A percentile compares a stretch with the other conserved stretches of the same genome.
Conservation (phyloP, 148 eudicot species). For the Fagopyrum esculentum region DNA sequence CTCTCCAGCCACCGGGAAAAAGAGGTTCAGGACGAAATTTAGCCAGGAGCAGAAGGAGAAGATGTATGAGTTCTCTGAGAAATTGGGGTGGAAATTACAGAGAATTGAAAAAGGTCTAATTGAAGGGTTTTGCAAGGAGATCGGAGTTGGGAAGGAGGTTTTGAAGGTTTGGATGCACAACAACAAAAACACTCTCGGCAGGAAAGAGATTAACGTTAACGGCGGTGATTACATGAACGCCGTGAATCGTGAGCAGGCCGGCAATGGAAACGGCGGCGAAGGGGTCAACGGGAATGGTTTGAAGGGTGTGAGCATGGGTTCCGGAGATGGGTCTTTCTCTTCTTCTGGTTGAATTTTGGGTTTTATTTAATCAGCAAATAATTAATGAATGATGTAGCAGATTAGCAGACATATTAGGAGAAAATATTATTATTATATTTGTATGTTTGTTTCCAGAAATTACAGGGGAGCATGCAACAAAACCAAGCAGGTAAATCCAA, state of each 20-base stretch:
- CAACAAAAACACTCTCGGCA: slow-evolving; percentile 39
- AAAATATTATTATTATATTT: too few relatives aligned
- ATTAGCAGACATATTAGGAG: background rate
- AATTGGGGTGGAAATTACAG: slow-evolving; percentile 40
- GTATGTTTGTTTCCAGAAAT: background rate
- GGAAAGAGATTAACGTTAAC: slow-evolving; percentile 14
- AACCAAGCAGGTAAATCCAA: background rate
- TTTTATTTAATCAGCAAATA: background rate
- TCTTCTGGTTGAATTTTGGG: background rate
- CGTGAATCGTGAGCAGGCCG: background rate
- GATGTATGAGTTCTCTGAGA: slow-evolving; percentile 42
- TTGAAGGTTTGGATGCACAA: slow-evolving; percentile 89
- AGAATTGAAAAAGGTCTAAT: slow-evolving; percentile 38
- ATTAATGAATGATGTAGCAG: background rate
- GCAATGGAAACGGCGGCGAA: background rate
- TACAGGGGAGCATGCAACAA: background rate
- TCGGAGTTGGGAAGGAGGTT: slow-evolving; percentile 46
- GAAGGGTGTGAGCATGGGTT: background rate
- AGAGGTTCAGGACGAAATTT: slow-evolving; percentile 35
- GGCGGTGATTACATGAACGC: background rate
- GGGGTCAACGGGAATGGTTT: background rate
- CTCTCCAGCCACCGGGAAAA: slow-evolving; percentile 28
- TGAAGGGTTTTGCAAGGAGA: slow-evolving; percentile 35
- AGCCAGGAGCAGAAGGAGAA: slow-evolving; percentile 40
- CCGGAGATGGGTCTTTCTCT: background rate